These are phyloP conservation scores for Clonostachys sp. DNA, from an alignment of 2,329 filamentous ascomycete genomes.

Conservation along the genomic window DNA sequence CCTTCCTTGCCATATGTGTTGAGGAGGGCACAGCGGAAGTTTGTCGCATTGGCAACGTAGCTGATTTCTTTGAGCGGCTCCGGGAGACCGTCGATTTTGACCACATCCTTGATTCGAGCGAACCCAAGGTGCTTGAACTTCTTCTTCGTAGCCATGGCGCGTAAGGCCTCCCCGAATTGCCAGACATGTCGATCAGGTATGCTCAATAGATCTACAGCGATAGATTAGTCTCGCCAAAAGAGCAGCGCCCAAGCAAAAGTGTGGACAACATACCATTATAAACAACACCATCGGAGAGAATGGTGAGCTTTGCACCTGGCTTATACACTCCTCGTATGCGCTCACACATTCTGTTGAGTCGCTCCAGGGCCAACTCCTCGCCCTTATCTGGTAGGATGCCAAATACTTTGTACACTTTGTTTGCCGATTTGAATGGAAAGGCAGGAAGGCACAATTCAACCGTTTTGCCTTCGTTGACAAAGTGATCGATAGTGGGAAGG, in stretches of 20 bases:
- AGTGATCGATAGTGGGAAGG: slow-evolving; percentile 10
- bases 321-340: slow-evolving; percentile 15
- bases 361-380: slow-evolving; percentile 17
- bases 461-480: slow-evolving; percentile 9
- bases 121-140: slow-evolving; percentile 36
- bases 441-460: slow-evolving; percentile 18
- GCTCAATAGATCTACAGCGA: slow-evolving; percentile 34
- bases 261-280: slow-evolving; percentile 41
- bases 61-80: slow-evolving; percentile 32
- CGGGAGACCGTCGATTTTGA: slow-evolving; percentile 26
- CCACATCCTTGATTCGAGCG: slow-evolving; percentile 36
- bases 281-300: slow-evolving; percentile 47
- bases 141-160: slow-evolving; percentile 27
- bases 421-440: slow-evolving; percentile 25
- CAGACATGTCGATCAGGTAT: slow-evolving; percentile 41
- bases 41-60: slow-evolving; percentile 21
- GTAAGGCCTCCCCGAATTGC: slow-evolving; percentile 40
- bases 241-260: background rate
- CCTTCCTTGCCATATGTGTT: slow-evolving; percentile 14
- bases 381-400: slow-evolving; percentile 20
- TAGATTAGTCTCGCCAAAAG: background rate
- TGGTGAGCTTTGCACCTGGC: slow-evolving; percentile 23
- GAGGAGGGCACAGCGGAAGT: slow-evolving; percentile 17
- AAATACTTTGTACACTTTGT: slow-evolving; percentile 22
- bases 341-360: slow-evolving; percentile 16